phyloP scores from a whole-genome alignment of 306 rosid genomes.

The Cotoneaster glaucophyllus region DNA sequence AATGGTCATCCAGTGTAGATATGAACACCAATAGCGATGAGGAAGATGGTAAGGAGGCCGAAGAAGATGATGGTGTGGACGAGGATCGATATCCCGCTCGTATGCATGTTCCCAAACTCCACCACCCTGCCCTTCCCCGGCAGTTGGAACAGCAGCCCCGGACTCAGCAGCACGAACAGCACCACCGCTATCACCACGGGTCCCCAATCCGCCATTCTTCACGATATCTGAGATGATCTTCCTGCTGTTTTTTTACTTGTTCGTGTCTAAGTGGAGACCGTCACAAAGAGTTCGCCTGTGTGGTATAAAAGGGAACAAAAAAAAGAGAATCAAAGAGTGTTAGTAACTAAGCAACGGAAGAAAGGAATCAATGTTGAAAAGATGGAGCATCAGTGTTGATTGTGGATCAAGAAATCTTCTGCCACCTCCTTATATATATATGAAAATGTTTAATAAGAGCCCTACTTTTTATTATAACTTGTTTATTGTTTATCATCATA shows the following conservation, averaged over 20 bases:
- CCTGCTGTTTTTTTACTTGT: not conserved
- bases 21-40: conserved; percentile 58
- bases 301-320: not conserved
- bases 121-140: conserved; percentile 49
- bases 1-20: conserved; percentile 37
- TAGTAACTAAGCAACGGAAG: conserved; percentile 3
- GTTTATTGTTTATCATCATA: not conserved
- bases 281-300: not conserved
- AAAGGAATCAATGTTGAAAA: conserved; percentile 12
- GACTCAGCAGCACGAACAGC: conserved; percentile 56
- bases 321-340: not conserved
- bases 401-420: conserved; percentile 13
- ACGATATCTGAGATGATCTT: not conserved
- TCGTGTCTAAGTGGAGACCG: not conserved
- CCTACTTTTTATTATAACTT: not conserved
- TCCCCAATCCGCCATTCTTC: conserved; percentile 64
- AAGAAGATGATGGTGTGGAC: conserved; percentile 61
- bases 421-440: not conserved
- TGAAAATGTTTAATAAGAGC: not conserved
- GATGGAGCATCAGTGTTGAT: not conserved
- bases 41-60: conserved; percentile 59
- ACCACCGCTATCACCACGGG: conserved; percentile 72
- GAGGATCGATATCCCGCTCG: conserved; percentile 45
- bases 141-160: conserved; percentile 54
- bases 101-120: conserved; percentile 55